phyloP scores from a whole-genome alignment of 441 rosid genomes.

The Populus hybrid region DNA sequence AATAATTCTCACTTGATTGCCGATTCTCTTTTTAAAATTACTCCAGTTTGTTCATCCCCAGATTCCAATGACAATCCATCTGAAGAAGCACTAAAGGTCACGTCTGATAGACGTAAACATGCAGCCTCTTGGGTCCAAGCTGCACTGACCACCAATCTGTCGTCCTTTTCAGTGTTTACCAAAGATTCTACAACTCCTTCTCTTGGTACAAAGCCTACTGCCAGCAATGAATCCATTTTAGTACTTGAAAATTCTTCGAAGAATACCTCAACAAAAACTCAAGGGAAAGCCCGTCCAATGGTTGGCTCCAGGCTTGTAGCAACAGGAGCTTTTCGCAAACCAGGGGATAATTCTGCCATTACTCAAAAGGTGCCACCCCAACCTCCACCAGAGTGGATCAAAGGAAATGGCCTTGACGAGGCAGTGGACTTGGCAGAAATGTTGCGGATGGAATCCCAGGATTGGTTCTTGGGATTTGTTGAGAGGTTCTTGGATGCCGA shows the following conservation, averaged over 20 bases:
- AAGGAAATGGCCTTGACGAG: constrained; percentile 65
- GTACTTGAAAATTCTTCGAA: constrained; percentile 55
- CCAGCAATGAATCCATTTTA: constrained; percentile 45
- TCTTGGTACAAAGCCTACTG: constrained; percentile 33
- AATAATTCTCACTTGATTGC: constrained; percentile 48
- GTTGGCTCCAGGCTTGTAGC: constrained; percentile 67
- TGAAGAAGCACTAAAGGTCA: constrained; percentile 64
- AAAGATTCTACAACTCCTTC: constrained; percentile 32
- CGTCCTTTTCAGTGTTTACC: constrained; percentile 65
- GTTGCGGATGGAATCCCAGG: constrained; percentile 71
- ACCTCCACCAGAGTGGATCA: constrained; percentile 67
- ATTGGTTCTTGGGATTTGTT: constrained; percentile 89
- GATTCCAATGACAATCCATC: constrained; percentile 47
- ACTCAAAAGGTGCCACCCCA: constrained; percentile 44
- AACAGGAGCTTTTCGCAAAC: constrained; percentile 61
- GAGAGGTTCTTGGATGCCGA: constrained; percentile 86
- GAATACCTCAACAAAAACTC: constrained; percentile 47
- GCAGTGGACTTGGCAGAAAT: constrained; percentile 70
- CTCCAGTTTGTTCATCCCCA: constrained; percentile 39
- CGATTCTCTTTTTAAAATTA: constrained; percentile 56
- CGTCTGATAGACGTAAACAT: constrained; percentile 56
- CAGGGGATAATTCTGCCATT: constrained; percentile 39
- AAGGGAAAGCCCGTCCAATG: constrained; percentile 44
- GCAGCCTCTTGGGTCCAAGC: constrained; percentile 91
- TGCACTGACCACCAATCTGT: constrained; percentile 76